Evolutionary conservation across 495 filamentous ascomycete genomes (phyloP), one percentile per base, ranked within the genome.

Genomic region (Daldinia grandis): DNA sequence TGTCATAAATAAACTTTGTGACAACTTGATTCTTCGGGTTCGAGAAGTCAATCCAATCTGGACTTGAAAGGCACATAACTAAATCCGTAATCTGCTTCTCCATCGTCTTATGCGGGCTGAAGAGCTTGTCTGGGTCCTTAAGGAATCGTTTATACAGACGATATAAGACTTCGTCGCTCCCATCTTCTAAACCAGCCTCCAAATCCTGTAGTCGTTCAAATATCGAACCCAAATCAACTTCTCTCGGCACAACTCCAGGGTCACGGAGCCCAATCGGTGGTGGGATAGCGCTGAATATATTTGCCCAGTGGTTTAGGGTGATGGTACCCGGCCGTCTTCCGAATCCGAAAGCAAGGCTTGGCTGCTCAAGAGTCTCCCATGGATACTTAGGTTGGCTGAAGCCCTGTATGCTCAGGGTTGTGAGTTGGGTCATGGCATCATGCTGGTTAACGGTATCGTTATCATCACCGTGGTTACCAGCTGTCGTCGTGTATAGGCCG

Each of bases 31-130:
- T 89, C 69, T 83, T 82, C 28, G 83, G 83, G 24, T 78, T 76
- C 47, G 88, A 90, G 71, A 90, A 91, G 72, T 92, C 90, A 62
- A 89, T 87, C 90, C 90, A 93, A 55, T 83, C 82, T 0, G 83
- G 76, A 47, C 87, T 79, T 2, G 87, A 87, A 15, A 93, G 78
- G 6, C 89, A 87, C 61, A 86, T 84, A 42, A 91, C 86, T 17
- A 93, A 81, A 72, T 92, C 89, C 19, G 82, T 84, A 54, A 93
- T 92, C 72, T 92, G 90, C 71, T 80, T 84, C 62, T 90, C 88
- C 71, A 91, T 84, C 24, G 84, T 82, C 71, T 81, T 84, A 68
- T 87, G 84, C 15, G 85, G 85, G 54, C 72, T 82, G 10, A 78
- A 66, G 17, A 79, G 72, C 70, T 81, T 84, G 70, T 87, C 85